phyloP scores from a whole-genome alignment of 2,329 filamentous ascomycete species.

The Fusarium kyushuense region DNA sequence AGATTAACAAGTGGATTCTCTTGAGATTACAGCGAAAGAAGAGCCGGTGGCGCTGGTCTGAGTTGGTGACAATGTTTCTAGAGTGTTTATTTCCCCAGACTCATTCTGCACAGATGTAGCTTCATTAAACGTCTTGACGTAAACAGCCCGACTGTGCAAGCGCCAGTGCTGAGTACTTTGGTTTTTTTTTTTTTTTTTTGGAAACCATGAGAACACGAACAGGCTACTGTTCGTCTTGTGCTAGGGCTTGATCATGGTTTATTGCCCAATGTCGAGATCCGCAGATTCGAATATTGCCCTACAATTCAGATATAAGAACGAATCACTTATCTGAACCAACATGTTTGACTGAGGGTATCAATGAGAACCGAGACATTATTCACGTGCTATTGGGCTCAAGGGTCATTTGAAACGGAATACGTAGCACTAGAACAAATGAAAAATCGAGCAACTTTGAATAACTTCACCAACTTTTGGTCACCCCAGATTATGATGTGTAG shows the following conservation, averaged over 20 bases:
- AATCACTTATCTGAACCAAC: constrained; percentile 13
- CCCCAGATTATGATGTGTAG: constrained; percentile 28
- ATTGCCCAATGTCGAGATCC: neutral
- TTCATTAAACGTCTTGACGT: constrained; percentile 17
- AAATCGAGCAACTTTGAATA: constrained; percentile 13
- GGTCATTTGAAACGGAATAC: constrained; percentile 25
- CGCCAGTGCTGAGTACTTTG: neutral
- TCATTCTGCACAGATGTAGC: constrained; percentile 9
- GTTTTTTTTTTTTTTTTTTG: no score
- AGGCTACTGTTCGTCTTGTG: neutral
- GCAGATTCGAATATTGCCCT: neutral
- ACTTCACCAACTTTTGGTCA: constrained; percentile 9
- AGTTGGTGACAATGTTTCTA: constrained; percentile 29
- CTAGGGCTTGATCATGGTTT: neutral
- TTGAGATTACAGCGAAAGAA: constrained; percentile 47
- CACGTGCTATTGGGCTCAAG: constrained; percentile 24
- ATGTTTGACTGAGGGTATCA: constrained; percentile 6
- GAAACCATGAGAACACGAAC: neutral
- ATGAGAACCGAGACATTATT: constrained; percentile 17
- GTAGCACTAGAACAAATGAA: constrained; percentile 33
- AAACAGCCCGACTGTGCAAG: neutral
- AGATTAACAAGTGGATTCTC: constrained; percentile 44
- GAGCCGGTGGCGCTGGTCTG: constrained; percentile 42
- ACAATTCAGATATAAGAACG: constrained; percentile 2
- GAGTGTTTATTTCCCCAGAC: constrained; percentile 37